A percentile compares a stretch with the other conserved stretches of the same genome.
These are phyloP conservation scores for Aspergillus bombycis DNA, from an alignment of 2,329 filamentous ascomycete species.

Conservation along the genomic window DNA sequence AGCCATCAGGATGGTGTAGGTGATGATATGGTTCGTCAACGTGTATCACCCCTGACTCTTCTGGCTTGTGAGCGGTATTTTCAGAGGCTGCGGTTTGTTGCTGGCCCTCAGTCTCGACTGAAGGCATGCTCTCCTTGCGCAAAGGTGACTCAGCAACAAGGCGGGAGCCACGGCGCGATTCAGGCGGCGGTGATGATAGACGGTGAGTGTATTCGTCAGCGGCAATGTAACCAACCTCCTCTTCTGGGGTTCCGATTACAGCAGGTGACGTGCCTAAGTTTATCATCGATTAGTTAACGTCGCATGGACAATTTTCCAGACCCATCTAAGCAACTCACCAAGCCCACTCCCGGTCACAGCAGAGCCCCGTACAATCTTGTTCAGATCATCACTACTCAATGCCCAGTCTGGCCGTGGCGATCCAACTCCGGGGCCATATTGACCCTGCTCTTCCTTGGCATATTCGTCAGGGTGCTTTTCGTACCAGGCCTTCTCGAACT, in stretches of 20 bases:
- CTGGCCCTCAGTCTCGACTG: constrained; percentile 48
- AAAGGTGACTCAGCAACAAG: constrained; percentile 55
- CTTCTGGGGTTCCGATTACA: constrained; percentile 76
- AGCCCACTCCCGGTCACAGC: constrained; percentile 54
- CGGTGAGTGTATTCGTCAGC: constrained; percentile 81
- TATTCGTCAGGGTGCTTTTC: constrained; percentile 84
- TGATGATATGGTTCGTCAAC: constrained; percentile 67
- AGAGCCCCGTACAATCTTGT: constrained; percentile 81
- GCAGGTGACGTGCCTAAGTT: constrained; percentile 65
- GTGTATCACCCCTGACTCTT: constrained; percentile 63
- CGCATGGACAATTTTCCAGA: not conserved
- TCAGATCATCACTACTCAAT: constrained; percentile 85
- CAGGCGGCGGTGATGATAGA: constrained; percentile 66
- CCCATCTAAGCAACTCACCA: constrained; percentile 47
- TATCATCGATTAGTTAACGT: constrained; percentile 16
- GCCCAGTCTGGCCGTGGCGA: constrained; percentile 73
- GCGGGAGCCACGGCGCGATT: constrained; percentile 46
- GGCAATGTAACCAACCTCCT: constrained; percentile 87
- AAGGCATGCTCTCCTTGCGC: constrained; percentile 54
- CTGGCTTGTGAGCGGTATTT: constrained; percentile 15
- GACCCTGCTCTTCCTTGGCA: constrained; percentile 71
- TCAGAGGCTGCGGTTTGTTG: constrained; percentile 3
- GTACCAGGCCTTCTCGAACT: constrained; percentile 89
- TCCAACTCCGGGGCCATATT: constrained; percentile 62
- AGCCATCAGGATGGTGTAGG: constrained; percentile 51